phyloP scores from a whole-genome alignment of 2,329 filamentous ascomycete species.

The Polytolypa hystricis region DNA sequence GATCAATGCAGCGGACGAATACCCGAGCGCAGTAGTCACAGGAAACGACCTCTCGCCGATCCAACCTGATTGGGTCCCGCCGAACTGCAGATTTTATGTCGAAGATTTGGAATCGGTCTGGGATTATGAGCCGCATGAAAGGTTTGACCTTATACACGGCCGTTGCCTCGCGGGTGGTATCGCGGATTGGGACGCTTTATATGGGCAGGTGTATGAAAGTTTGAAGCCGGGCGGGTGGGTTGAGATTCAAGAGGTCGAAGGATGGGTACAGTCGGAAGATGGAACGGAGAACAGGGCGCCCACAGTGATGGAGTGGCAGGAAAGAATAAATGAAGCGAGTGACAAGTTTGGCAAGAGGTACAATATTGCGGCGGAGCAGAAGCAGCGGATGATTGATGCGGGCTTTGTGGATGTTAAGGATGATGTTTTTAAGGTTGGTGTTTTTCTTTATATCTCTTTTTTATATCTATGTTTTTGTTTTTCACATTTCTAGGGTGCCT shows the following conservation, averaged over 20 bases:
- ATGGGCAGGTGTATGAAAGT: slow-evolving; percentile 17
- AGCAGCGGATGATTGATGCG: slow-evolving; percentile 34
- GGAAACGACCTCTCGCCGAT: slow-evolving; percentile 28
- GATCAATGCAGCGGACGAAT: too few species aligned
- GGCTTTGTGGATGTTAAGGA: slow-evolving; percentile 43
- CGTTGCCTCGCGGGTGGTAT: slow-evolving; percentile 28
- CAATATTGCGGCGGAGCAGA: slow-evolving; percentile 21
- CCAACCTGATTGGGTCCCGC: slow-evolving; percentile 33
- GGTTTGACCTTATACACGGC: slow-evolving; percentile 31
- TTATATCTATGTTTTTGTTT: too few species aligned
- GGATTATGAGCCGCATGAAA: slow-evolving; percentile 25
- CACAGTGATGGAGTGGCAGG: slow-evolving; percentile 14
- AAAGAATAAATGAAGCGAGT: slow-evolving; percentile 14
- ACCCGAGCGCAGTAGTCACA: slow-evolving; percentile 25
- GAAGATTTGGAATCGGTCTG: slow-evolving; percentile 32
- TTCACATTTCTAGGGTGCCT: too few species aligned
- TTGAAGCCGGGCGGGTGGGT: slow-evolving; percentile 20
- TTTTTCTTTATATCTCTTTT: too few species aligned
- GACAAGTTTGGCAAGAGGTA: slow-evolving; percentile 18
- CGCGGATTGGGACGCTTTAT: slow-evolving; percentile 18
- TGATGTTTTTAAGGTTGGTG: too few species aligned
- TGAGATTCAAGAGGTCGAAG: slow-evolving; percentile 20
- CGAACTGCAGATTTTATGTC: slow-evolving; percentile 41
- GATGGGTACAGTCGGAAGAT: slow-evolving; percentile 20
- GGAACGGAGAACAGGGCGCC: slow-evolving; percentile 14